Percentiles rank a stretch among this genome's conserved stretches.
Conservation (phyloP, 2,329 filamentous ascomycete genomes). For the Simplicillium aogashimaense region DNA sequence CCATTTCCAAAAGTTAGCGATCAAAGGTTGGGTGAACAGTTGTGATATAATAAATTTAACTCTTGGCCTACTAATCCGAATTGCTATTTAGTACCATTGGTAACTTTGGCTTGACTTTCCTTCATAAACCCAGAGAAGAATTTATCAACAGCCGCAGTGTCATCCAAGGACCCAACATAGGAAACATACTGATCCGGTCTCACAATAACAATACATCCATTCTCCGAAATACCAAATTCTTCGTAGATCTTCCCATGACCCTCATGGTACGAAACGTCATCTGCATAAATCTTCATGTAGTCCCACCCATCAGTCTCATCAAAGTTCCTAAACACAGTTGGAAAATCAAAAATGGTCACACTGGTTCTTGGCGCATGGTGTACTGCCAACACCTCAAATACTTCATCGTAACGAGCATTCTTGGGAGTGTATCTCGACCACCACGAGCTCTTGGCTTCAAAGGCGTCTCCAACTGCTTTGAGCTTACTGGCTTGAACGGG, state of each 20-base stretch:
- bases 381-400: slow-evolving; percentile 52
- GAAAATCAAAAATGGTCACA: slow-evolving; percentile 41
- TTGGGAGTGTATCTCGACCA: slow-evolving; percentile 5
- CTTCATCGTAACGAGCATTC: slow-evolving; percentile 3
- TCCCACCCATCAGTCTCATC: slow-evolving; percentile 39
- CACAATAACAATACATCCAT: slow-evolving; percentile 48
- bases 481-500: slow-evolving; percentile 31
- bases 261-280: slow-evolving; percentile 43
- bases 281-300: slow-evolving; percentile 47
- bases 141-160: slow-evolving; percentile 20
- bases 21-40: too few species aligned
- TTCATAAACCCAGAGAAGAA: slow-evolving; percentile 22
- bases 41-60: too few species aligned
- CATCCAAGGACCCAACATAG: slow-evolving; percentile 26
- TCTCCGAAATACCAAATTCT: slow-evolving; percentile 44
- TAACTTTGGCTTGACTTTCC: background rate
- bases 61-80: too few species aligned
- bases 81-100: too few species aligned
- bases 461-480: slow-evolving; percentile 35
- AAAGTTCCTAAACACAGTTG: slow-evolving; percentile 36
- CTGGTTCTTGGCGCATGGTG: slow-evolving; percentile 42
- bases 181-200: slow-evolving; percentile 60
- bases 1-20: slow-evolving; percentile 9
- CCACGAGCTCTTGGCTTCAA: slow-evolving; percentile 10
- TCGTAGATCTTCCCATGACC: slow-evolving; percentile 40